Conservation (phyloP, 2,329 filamentous ascomycete species). For the Epichloe glyceriae region DNA sequence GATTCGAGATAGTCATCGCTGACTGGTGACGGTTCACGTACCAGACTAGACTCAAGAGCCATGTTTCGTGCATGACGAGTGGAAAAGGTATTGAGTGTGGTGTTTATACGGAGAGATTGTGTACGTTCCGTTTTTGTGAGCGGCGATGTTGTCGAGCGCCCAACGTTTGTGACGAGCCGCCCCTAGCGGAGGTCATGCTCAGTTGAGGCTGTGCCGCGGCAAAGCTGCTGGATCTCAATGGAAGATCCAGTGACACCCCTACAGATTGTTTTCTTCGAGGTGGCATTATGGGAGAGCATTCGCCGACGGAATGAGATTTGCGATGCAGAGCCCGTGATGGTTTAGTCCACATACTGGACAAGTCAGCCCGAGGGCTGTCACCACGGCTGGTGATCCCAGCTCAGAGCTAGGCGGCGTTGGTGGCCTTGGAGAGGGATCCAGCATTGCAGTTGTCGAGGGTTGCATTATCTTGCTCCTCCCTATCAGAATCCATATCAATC, state of each 20-base stretch:
- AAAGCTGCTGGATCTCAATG: constrained; percentile 2
- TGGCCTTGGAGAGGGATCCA: constrained; percentile 16
- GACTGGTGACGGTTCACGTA: constrained; percentile 4
- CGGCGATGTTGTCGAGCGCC: not conserved
- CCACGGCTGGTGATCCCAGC: not conserved
- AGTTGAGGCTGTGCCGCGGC: not conserved
- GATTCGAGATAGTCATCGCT: constrained; percentile 3
- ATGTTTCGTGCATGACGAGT: not conserved
- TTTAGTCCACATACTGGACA: not conserved
- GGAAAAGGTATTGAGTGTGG: not conserved
- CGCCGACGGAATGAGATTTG: constrained; percentile 15
- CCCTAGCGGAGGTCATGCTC: not conserved
- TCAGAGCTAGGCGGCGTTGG: constrained; percentile 15
- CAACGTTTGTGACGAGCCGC: not conserved
- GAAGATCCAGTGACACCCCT: constrained; percentile 11
- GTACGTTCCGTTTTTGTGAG: not conserved
- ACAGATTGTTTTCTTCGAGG: constrained; percentile 8
- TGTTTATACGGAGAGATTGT: not conserved
- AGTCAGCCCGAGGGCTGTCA: not conserved
- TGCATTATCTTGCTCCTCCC: constrained; percentile 13
- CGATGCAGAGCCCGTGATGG: constrained; percentile 7
- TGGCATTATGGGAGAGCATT: not conserved
- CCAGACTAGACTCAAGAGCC: not conserved
- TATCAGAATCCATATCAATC: constrained; percentile 25
- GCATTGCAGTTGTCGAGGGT: constrained; percentile 1